phyloP scores from a whole-genome alignment of 495 filamentous ascomycete genomes.

The Penicillium coprophilum region DNA sequence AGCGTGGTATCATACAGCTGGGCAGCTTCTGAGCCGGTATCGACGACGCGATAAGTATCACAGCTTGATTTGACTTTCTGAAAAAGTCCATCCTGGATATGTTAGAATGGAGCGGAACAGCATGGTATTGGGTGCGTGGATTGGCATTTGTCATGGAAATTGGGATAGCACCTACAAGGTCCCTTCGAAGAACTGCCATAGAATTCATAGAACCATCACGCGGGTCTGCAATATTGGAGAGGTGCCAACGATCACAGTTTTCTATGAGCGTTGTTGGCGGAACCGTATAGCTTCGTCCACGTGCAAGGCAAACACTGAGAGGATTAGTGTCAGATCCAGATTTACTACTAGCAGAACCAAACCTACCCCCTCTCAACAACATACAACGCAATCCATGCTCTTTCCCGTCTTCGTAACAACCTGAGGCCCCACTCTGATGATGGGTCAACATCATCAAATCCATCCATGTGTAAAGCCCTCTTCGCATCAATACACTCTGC shows the following conservation, averaged over 20 bases:
- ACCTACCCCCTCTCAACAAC: conserved; percentile 68
- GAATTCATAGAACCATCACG: conserved; percentile 69
- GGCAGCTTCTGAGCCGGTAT: conserved; percentile 54
- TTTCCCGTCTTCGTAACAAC: conserved; percentile 62
- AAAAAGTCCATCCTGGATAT: conserved; percentile 57
- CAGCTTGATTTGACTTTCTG: conserved; percentile 60
- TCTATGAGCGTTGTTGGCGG: conserved; percentile 63
- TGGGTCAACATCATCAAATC: conserved; percentile 63
- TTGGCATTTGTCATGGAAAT: background rate
- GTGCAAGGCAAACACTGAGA: conserved; percentile 63
- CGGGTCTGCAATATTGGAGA: conserved; percentile 58
- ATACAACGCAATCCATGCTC: conserved; percentile 69
- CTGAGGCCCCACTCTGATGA: conserved; percentile 56
- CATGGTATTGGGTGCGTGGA: background rate
- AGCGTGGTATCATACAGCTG: conserved; percentile 46
- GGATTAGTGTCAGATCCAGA: conserved; percentile 13
- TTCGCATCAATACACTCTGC: conserved; percentile 67
- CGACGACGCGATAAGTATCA: conserved; percentile 53
- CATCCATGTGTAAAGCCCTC: conserved; percentile 64
- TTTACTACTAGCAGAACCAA: background rate
- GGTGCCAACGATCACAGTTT: conserved; percentile 67
- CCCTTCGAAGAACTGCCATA: conserved; percentile 64
- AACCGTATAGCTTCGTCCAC: conserved; percentile 65
- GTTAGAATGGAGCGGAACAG: background rate
- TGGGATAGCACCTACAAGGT: conserved; percentile 52